Conservation (phyloP, 2,329 filamentous ascomycete genomes). For the Exophiala xenobiotica region DNA sequence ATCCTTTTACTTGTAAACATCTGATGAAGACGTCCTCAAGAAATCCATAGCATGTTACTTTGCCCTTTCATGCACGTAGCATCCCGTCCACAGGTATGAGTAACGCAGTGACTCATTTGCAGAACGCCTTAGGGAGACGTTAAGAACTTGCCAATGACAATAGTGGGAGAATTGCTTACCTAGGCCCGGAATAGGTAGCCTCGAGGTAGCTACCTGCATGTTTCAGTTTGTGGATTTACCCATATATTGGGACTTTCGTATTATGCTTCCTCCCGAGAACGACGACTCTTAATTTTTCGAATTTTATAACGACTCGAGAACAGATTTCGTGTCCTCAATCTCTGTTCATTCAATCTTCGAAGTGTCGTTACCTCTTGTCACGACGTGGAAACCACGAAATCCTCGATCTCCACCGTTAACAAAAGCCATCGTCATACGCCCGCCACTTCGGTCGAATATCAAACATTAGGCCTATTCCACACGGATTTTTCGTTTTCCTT, state of each 20-base stretch:
- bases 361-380: too few species aligned
- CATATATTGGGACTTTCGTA: too few species aligned
- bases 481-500: neutral
- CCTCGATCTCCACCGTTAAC: neutral
- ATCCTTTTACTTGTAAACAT: too few species aligned
- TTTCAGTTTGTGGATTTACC: too few species aligned
- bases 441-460: constrained; percentile 2
- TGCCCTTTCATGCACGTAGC: neutral
- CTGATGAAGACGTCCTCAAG: too few species aligned
- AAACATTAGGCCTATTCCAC: neutral
- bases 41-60: too few species aligned
- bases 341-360: too few species aligned
- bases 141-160: neutral
- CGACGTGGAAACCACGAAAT: too few species aligned
- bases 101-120: neutral
- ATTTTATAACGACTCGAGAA: too few species aligned
- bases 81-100: neutral
- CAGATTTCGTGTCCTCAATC: too few species aligned
- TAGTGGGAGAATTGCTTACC: neutral
- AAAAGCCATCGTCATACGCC: neutral
- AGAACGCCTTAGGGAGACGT: neutral
- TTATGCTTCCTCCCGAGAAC: too few species aligned
- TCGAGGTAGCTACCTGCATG: neutral
- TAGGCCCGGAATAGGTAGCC: neutral
- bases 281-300: too few species aligned